Conservation (phyloP, 768 basidiomycete genomes). For the Phaeolepiota aurea region DNA sequence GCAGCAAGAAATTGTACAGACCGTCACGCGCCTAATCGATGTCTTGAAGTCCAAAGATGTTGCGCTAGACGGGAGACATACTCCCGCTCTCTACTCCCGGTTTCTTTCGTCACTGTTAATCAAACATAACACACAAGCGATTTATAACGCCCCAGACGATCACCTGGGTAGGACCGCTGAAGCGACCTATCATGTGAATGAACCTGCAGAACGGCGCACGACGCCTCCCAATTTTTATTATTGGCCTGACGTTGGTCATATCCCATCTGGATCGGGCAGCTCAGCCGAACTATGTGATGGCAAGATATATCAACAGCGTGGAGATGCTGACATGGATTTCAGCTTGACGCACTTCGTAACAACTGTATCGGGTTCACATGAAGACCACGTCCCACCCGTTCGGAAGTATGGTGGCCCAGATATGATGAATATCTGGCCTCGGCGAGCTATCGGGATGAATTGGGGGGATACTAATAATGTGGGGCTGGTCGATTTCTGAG, state of each 20-base stretch:
- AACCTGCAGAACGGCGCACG: conserved; percentile 11
- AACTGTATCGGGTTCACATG: conserved; percentile 26
- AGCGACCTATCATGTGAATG: conserved; percentile 2
- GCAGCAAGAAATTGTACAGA: conserved; percentile 30
- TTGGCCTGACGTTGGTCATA: conserved; percentile 35
- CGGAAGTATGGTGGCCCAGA: not conserved
- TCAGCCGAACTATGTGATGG: conserved; percentile 8
- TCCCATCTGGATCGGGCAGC: conserved; percentile 5
- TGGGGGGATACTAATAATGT: not conserved
- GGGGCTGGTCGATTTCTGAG: not conserved
- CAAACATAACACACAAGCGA: conserved; percentile 18
- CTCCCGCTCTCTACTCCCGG: conserved; percentile 48
- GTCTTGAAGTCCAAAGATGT: conserved; percentile 41
- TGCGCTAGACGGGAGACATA: conserved; percentile 46
- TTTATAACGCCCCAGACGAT: not conserved
- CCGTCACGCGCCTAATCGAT: conserved; percentile 34
- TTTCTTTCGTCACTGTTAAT: conserved; percentile 42
- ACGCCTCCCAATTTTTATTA: conserved; percentile 23
- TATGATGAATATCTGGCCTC: not conserved
- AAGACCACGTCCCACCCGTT: conserved; percentile 9
- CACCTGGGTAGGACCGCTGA: conserved; percentile 2
- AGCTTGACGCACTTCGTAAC: conserved; percentile 36
- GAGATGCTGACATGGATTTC: conserved; percentile 37
- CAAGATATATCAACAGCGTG: conserved; percentile 11
- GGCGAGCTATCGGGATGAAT: not conserved